These are phyloP conservation scores for Debaryomycetaceae sp. DNA, from an alignment of 1,139 yeast species.

Conservation along the genomic window DNA sequence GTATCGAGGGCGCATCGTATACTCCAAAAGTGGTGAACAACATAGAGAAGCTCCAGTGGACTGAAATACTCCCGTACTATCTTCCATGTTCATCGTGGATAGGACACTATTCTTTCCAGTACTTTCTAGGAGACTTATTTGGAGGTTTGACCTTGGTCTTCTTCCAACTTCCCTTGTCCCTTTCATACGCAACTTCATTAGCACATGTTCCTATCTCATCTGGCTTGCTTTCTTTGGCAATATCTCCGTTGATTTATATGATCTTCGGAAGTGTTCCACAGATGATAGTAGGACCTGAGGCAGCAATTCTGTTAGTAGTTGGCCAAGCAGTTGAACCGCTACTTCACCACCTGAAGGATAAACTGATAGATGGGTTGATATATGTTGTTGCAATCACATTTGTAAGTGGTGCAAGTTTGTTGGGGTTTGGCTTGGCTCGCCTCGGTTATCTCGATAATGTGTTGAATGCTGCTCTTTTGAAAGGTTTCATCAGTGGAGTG, in stretches of 20 bases:
- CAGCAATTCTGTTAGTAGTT: slow-evolving; percentile 84
- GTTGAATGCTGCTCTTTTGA: slow-evolving; percentile 71
- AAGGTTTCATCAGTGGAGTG: slow-evolving; percentile 93
- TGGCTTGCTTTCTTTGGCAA: slow-evolving; percentile 77
- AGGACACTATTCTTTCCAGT: slow-evolving; percentile 50
- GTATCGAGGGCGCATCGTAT: slow-evolving; percentile 12
- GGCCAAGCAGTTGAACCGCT: slow-evolving; percentile 86
- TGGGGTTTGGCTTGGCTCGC: slow-evolving; percentile 76
- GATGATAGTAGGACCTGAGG: slow-evolving; percentile 97
- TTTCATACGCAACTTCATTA: slow-evolving; percentile 85
- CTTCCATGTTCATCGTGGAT: slow-evolving; percentile 83
- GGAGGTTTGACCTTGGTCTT: slow-evolving; percentile 90
- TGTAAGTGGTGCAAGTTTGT: slow-evolving; percentile 69
- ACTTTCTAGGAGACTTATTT: slow-evolving; percentile 67
- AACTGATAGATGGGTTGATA: slow-evolving; percentile 54
- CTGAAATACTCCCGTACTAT: slow-evolving; percentile 56
- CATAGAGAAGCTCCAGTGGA: slow-evolving; percentile 24
- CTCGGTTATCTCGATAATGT: slow-evolving; percentile 90
- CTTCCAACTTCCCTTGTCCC: slow-evolving; percentile 84
- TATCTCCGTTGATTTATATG: slow-evolving; percentile 80
- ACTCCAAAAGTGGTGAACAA: slow-evolving; percentile 20
- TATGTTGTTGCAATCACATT: slow-evolving; percentile 72
- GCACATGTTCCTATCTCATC: slow-evolving; percentile 89
- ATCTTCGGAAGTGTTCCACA: slow-evolving; percentile 91
- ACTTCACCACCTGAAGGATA: slow-evolving; percentile 46